Base-by-base conservation (phyloP, 768 basidiomycete species). In the Amyloporia xantha region DNA sequence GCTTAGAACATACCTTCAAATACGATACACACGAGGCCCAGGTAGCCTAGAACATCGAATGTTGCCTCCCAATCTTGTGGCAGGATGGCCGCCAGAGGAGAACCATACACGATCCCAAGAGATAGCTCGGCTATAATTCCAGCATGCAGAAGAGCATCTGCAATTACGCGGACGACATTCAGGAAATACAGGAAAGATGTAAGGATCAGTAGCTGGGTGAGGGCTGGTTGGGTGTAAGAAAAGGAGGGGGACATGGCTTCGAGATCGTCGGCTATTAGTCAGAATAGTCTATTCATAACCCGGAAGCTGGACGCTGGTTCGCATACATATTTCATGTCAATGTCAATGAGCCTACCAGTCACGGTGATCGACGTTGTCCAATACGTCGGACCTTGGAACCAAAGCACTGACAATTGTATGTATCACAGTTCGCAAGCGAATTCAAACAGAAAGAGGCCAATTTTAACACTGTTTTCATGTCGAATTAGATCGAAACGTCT, bases 151-250 rank as follows among this genome's bases (percentile, higher is more conserved):
- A 62, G 19, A 28, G 54, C 53, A 38, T 74, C 65, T 12, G 73
- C 70, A 12, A 76, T n/a, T 25, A 60, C 56, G 19, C 78, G 69
- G 15, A 71, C 66, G 38, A 74, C 60, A 55, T 79, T 77, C 41
- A 81, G 63, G 15, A 82, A 64, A 61, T 71, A 76, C 11, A 85
- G 54, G 52, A 79, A 80, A n/a, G 75, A 71, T n/a, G 71, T 57
- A 7, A 79, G 55, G 35, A 76, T 66, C 44, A 83, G 67, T 6
- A 83, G 63, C 21, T 59, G 30, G 5, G 48, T 25, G 4, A 57
- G 54, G 2, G 54, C 20, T 4, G 61, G 61, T 20, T 59, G 46
- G 23, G n/a, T 21, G 35, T 57, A 59, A 3, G 58, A 41, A 33
- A 55, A 55, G 21, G 50, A 19, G 27, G 48, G 36, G 2, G 28